phyloP scores from a whole-genome alignment of 306 rosid species.

The Sindora glabra region DNA sequence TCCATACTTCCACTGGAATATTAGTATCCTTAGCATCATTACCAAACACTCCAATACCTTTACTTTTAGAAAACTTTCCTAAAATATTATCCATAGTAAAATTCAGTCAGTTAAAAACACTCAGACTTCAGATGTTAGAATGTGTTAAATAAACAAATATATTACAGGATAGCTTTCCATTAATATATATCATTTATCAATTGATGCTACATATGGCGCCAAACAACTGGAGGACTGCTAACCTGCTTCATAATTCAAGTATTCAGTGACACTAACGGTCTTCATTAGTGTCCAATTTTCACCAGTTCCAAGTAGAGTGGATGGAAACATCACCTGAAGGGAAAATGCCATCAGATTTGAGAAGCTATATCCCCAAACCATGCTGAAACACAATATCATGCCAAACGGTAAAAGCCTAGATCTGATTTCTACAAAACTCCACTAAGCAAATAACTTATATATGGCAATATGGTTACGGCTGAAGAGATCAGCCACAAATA shows the following conservation, averaged over 20 bases:
- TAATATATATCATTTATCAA: no score
- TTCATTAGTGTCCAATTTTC: slow-evolving; percentile 61
- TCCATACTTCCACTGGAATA: slow-evolving; percentile 59
- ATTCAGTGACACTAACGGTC: slow-evolving; percentile 59
- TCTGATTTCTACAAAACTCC: no score
- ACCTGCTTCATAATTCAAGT: slow-evolving; percentile 56
- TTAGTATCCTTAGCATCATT: slow-evolving; percentile 53
- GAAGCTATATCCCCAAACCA: no score
- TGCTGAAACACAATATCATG: background rate
- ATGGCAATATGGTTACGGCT: no score
- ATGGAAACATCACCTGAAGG: slow-evolving; percentile 58
- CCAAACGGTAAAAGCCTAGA: no score
- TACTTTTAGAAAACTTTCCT: slow-evolving; percentile 63
- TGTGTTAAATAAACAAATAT: background rate
- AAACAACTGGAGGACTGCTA: no score
- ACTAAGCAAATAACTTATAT: no score
- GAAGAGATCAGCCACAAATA: no score
- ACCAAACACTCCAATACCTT: slow-evolving; percentile 53
- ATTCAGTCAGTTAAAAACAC: background rate
- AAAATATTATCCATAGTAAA: background rate
- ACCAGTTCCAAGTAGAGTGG: slow-evolving; percentile 54
- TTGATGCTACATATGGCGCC: no score
- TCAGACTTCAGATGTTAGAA: background rate
- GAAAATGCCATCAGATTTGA: no score
- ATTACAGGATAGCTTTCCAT: no score